These are phyloP conservation scores for Neonectria hederae DNA, from an alignment of 2,329 filamentous ascomycete species.

Conservation along the genomic window DNA sequence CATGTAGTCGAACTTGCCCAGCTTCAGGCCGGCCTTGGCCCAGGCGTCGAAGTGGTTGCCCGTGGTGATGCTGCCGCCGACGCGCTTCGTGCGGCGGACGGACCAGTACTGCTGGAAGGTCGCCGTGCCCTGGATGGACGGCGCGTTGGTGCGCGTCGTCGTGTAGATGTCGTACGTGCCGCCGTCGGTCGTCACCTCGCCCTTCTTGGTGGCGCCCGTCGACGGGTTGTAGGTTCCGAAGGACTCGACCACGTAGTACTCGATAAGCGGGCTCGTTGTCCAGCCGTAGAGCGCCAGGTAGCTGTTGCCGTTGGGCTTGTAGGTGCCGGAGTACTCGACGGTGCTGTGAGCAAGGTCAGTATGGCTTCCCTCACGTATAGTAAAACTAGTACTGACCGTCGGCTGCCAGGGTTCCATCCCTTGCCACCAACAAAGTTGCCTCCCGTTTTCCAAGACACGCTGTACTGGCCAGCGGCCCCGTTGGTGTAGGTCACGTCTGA, in stretches of 20 bases:
- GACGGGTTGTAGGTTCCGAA: constrained; percentile 50
- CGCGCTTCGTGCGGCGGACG: constrained; percentile 58
- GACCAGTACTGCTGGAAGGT: constrained; percentile 64
- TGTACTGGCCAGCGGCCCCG: constrained; percentile 53
- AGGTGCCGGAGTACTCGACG: constrained; percentile 42
- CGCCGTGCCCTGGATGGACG: constrained; percentile 57
- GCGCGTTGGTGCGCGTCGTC: constrained; percentile 50
- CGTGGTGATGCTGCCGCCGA: constrained; percentile 58
- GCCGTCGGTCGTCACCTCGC: constrained; percentile 48
- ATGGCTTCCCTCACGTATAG: not conserved
- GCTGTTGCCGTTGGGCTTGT: constrained; percentile 46
- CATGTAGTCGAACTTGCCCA: constrained; percentile 62
- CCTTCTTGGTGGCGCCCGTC: constrained; percentile 43
- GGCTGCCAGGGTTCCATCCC: constrained; percentile 31
- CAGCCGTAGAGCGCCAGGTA: constrained; percentile 53
- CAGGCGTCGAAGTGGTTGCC: constrained; percentile 63
- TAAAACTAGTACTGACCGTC: constrained; percentile 51
- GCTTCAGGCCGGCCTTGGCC: constrained; percentile 54
- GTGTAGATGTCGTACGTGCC: constrained; percentile 49
- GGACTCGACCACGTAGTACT: constrained; percentile 53
- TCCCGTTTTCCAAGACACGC: constrained; percentile 52
- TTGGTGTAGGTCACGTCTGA: constrained; percentile 56
- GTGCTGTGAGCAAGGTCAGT: constrained; percentile 7
- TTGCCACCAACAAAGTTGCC: constrained; percentile 39
- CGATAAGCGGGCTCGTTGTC: constrained; percentile 48